Base-by-base conservation (phyloP, 2,329 filamentous ascomycete species). In the Curvularia eragrostidis region DNA sequence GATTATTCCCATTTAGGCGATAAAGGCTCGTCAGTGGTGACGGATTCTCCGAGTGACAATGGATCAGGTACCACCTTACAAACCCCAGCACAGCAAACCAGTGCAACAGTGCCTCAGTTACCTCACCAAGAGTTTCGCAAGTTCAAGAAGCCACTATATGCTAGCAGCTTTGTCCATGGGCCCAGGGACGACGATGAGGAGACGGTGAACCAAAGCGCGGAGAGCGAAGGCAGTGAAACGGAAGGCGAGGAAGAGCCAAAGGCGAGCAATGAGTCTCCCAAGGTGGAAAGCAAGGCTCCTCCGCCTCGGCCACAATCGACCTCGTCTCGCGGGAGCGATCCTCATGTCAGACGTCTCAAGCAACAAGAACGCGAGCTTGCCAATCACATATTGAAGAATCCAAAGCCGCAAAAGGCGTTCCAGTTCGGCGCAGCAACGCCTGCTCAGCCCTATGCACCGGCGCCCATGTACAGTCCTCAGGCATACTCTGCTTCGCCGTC, bases 351-450 rank as follows among this genome's bases (percentile, higher is more conserved):
- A 42, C 71, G 73, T 47, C 65, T 74, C 7, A 65, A 61, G 51
- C 59, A 68, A 24, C 74, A 75, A 54, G 73, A 76, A 50, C 67
- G 68, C 43, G 69, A 75, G 28, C 58, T 75, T n/a, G 64, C 68
- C 28, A 67, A 71, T 43, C 74, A 78, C 52, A 61, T 77, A 13
- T 57, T 77, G 8, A 72, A 77, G 44, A 73, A 65, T 23, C 76
- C 76, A 34, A 72, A 73, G 56, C 74, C 76, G 10, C 70, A 74
- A 13, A 63, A 69, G 47, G 67, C 69, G 30, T 69, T 74, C 42
- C 70, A 71, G 42, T 71, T 72, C 50, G 59, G 61, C 26, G 69
- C 64, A 39, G 66, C 58, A 3, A 57, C 67, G 24, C 73, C 72
- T 39, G 65, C 71, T 19, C 57, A 65, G 24, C 50, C 61, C 12